phyloP scores from a whole-genome alignment of 495 filamentous ascomycete species.

The Podospora pseudoanserina region DNA sequence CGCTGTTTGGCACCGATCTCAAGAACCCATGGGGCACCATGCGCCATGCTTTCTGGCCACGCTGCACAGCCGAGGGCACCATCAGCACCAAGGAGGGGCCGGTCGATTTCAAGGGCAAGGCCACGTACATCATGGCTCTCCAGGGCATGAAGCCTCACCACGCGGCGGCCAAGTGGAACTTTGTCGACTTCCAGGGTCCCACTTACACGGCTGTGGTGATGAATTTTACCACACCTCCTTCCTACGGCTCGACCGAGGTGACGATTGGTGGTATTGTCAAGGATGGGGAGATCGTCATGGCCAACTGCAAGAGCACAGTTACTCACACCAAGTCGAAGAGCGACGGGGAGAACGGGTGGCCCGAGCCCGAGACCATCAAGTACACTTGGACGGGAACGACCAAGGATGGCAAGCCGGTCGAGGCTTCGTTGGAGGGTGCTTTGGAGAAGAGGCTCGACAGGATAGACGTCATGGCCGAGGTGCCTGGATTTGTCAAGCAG shows the following conservation, averaged over 20 bases:
- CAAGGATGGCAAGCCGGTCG: conserved; percentile 67
- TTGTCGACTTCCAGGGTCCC: conserved; percentile 83
- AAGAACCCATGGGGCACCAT: conserved; percentile 86
- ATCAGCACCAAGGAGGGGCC: conserved; percentile 80
- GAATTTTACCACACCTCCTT: conserved; percentile 93
- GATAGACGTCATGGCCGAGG: conserved; percentile 93
- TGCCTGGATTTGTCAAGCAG: conserved; percentile 90
- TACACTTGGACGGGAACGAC: conserved; percentile 77
- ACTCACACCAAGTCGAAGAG: conserved; percentile 63
- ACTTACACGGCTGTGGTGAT: conserved; percentile 86
- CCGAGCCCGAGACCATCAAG: conserved; percentile 70
- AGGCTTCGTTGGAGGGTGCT: conserved; percentile 63
- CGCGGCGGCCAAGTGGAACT: conserved; percentile 91
- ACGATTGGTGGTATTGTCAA: conserved; percentile 77
- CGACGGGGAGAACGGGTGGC: conserved; percentile 83
- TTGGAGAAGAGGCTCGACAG: conserved; percentile 73
- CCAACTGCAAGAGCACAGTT: conserved; percentile 57
- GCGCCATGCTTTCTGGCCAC: conserved; percentile 89
- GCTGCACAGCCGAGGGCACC: conserved; percentile 72
- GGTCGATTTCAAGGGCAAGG: conserved; percentile 77
- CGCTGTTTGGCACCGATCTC: conserved; percentile 79
- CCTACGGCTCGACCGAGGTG: conserved; percentile 85
- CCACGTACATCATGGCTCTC: conserved; percentile 73
- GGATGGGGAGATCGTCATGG: conserved; percentile 75
- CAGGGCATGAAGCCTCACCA: conserved; percentile 99